These are phyloP conservation scores for Tulasnella sp. DNA, from an alignment of 768 basidiomycete genomes.

Conservation along the genomic window DNA sequence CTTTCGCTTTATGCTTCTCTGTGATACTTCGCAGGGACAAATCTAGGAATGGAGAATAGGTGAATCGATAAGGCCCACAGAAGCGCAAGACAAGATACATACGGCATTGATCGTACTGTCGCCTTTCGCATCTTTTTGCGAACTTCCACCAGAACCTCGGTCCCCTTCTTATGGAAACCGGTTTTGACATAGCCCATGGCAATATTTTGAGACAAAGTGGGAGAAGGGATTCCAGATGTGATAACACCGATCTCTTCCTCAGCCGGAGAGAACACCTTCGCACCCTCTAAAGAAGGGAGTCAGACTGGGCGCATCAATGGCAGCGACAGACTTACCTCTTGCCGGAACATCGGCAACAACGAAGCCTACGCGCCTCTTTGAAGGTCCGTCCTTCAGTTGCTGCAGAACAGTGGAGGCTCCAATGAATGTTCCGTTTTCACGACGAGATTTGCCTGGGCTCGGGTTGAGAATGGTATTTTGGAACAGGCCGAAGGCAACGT, in stretches of 20 bases:
- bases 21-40: slow-evolving; percentile 8
- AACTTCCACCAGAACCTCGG: slow-evolving; percentile 72
- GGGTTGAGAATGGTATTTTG: background rate
- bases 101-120: slow-evolving; percentile 74
- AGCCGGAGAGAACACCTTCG: slow-evolving; percentile 49
- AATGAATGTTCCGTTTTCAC: slow-evolving; percentile 54
- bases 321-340: slow-evolving; percentile 38
- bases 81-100: slow-evolving; percentile 30
- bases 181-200: slow-evolving; percentile 86
- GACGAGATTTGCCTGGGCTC: slow-evolving; percentile 64
- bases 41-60: too few relatives aligned
- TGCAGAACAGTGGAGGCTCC: slow-evolving; percentile 61
- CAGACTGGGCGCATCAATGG: background rate
- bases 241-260: slow-evolving; percentile 54
- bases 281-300: slow-evolving; percentile 46
- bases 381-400: slow-evolving; percentile 71
- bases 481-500: background rate
- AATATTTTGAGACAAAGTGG: slow-evolving; percentile 79
- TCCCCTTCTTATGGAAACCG: slow-evolving; percentile 87
- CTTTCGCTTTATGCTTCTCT: background rate
- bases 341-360: slow-evolving; percentile 78
- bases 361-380: slow-evolving; percentile 68
- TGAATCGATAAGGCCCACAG: background rate
- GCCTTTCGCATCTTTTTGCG: slow-evolving; percentile 69
- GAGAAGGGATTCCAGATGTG: slow-evolving; percentile 94